Evolutionary conservation across 495 filamentous ascomycete species (phyloP), one percentile per base, ranked within the genome.

Genomic region (Daldinia decipiens): DNA sequence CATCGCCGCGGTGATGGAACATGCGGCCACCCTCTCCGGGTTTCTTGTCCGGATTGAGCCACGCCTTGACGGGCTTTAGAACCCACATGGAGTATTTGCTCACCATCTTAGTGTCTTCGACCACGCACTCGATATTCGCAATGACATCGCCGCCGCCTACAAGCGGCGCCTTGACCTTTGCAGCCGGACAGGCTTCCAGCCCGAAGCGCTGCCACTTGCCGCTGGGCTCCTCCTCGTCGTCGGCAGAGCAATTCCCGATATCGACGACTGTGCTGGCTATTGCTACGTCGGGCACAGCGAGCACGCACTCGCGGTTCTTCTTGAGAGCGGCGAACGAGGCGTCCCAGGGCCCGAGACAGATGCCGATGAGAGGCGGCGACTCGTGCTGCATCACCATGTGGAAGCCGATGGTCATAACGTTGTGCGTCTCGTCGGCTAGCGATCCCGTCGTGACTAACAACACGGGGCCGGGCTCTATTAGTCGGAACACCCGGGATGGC

Each of bases 341-440:
- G 29, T 79, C 79, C 79, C 79, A 81, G 3, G 77, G 77, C 15
- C 79, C 79, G 9, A 81, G 69, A n/a, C 67, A 71, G 27, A 78
- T 74, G 40, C 74, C 78, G 45, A 81, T 69, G 6, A 81, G 70
- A 32, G 76, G 71, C 1, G 79, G 79, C 27, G 73, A 70, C 32
- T 79, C 75, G 62, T 81, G 78, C 39, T 77, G 76, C 67, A 81
- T 75, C 57, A 81, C 75, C 76, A 79, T 81, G 68, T 81, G 79
- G 64, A 79, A 79, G 21, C 77, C 78, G 56, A 81, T 74, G 6
- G 79, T 81, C 78, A 79, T 79, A 54, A 79, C 59, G 45, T 79
- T 81, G 62, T 81, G 79, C 2, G 76, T 79, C 40, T 34, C 45
- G n/a, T 76, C 63, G 17, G 67, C 64, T 9, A 79, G 70, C 59